Base-by-base conservation (phyloP, 257 asterid genomes). In the Coffea canephora region DNA sequence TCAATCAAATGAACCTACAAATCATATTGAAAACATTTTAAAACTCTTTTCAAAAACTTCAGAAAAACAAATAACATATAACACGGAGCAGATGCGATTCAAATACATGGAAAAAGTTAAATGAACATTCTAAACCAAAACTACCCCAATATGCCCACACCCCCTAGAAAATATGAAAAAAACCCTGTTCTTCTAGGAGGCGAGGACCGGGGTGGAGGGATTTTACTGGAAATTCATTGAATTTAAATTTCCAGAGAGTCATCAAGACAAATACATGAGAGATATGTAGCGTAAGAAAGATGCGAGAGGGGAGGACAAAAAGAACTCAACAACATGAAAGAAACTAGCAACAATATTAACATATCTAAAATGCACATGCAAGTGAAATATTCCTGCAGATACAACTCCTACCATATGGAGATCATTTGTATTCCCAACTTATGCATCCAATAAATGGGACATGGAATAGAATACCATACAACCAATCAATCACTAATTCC, bases 1-100 rank as follows among this genome's bases (percentile, higher is more conserved):
- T 93, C 97, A 3, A 96, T 92, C 80, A 96, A 90, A 88, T 90
- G 99, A 71, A 91, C 98, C 99, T 95, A 85, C 84, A 89, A 74
- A 78, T 57, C 19, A 41, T 6, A 59, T 46, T 69, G 27, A n/a
- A 27, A 68, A 25, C 48, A n/a, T 48, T 55, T 5, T 8, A 69
- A 25, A 75, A 41, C 27, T 57, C 59, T 8, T n/a, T 6, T 4
- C 8, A 41, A 55, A 9, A n/a, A 21, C 65, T 36, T 52, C 46
- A 52, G n/a, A 34, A 21, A 66, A 49, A 2, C 39, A 69, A 27
- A 15, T 27, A 25, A 14, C 34, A 52, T n/a, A 36, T 23, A 8
- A 43, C 54, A 36, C 12, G 13, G 16, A 50, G 48, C 68, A 73
- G 6, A 49, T 25, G 13, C 66, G 19, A 75, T 43, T 6, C n/a